Conservation (phyloP, 345 rosid species). For the Aethionema arabicum region DNA sequence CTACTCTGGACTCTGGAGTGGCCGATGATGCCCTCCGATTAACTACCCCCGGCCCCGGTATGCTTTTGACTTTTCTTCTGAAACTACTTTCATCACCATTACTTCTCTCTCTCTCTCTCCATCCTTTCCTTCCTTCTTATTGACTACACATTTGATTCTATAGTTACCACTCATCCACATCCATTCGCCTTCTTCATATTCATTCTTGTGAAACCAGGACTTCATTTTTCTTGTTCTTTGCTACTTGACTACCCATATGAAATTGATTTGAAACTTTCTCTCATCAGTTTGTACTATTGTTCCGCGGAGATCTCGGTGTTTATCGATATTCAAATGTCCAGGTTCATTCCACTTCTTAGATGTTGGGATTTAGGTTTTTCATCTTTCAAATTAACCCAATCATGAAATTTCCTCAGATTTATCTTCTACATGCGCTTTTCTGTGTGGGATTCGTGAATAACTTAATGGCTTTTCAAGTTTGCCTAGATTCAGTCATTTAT, state of each 20-base stretch:
- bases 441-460: neutral
- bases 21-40: neutral
- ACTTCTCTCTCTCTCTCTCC: neutral
- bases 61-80: conserved; percentile 1
- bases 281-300: neutral
- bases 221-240: neutral
- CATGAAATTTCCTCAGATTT: neutral
- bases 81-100: conserved; percentile 1
- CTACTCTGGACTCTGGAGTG: neutral
- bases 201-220: neutral
- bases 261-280: conserved; percentile 1
- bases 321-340: no score
- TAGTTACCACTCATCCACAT: no score
- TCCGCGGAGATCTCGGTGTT: neutral
- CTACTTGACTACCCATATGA: neutral
- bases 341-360: neutral
- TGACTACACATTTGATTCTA: neutral
- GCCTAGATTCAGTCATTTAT: neutral
- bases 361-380: neutral
- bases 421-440: neutral
- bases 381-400: neutral
- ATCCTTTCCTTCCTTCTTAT: neutral
- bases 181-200: no score
- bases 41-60: conserved; percentile 1
- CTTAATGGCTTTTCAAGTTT: neutral